Base-by-base conservation (phyloP, 495 filamentous ascomycete species). In the Hypoxylon crocopeplum region DNA sequence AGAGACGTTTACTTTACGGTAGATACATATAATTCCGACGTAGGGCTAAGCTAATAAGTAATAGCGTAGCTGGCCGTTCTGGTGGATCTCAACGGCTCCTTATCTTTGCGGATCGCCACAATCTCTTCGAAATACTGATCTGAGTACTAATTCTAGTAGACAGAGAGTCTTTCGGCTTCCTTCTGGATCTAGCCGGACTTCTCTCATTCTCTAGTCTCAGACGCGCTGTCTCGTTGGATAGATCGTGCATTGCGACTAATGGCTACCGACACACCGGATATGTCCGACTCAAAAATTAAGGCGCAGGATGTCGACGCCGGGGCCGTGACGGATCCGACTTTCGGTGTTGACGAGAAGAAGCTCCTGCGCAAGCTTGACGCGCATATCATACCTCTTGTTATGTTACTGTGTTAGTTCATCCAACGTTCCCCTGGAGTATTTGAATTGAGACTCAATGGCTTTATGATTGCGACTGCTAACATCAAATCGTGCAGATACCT, bases 311-410 rank as follows among this genome's bases (percentile, higher is more conserved):
- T 36, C 16, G 48, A 46, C n/a, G 30, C 25, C 22, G 59, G 36
- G 21, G 20, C 24, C 12, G 42, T 33, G 24, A 38, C 49, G 39
- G 63, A 56, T 16, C 50, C 50, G 21, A 47, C 34, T 7, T 48
- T 66, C 17, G 54, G 40, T 0, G 61, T 58, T 0, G 58, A 70
- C 38, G 72, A 75, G 49, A 71, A 62, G 50, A 72, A 69, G 29
- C 58, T 75, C 16, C 22, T 77, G 47, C 70, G 72, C 30, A 77
- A 75, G 56, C 46, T 75, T 47, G 74, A 77, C 52, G 19, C 51
- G 11, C 59, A 71, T 30, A 53, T 77, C n/a, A 66, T 75, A 20
- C 74, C 74, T 34, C 56, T 73, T 13, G 62, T 74, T 32, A 77
- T 75, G 74, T 41, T 59, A 2, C 52, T 74, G 20, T 77, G 68